Base-by-base conservation (phyloP, 768 basidiomycete genomes). In the Pilatotrama ljubarskyi region DNA sequence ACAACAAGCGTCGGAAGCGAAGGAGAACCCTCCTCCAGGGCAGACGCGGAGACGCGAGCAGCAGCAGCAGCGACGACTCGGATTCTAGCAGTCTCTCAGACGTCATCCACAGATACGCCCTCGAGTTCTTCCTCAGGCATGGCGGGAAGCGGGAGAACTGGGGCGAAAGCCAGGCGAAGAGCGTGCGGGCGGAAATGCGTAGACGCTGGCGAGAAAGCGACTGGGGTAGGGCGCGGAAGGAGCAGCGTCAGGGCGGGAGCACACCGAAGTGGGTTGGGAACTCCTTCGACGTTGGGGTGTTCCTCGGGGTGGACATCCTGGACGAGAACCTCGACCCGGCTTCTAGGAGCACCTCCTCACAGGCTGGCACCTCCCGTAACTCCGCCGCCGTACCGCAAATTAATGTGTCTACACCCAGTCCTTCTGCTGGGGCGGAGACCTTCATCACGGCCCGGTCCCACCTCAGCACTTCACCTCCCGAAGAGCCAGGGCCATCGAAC, bases 271-370 rank as follows among this genome's bases (percentile, higher is more conserved):
- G 89, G 88, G 80, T 89, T 26, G 90, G 91, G 25, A 78, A 78
- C 22, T 90, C 85, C 59, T 93, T 93, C 62, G 88, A 91, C 66
- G 77, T 93, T 37, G 91, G 91, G 2, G 80, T 80, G n/a, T 80
- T 93, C 61, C 75, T 92, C 37, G 91, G 90, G 11, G 79, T 91
- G 51, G 81, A 84, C 61, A 74, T 88, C 32, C 74, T 87, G 49
- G 74, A 80, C 43, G 75, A 75, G 44, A 68, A 6, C 56, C 57
- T 55, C 49, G 24, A 38, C 38, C 36, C 25, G 13, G 17, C 29
- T 26, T 38, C 29, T 25, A 18, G 17, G 25, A n/a, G 11, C 15
- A 26, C 29, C 17, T 36, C 47, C n/a, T 15, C 37, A 24, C 1
- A 13, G 5, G 2, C 37, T 2, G 20, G 35, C 4, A 55, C 18